Base-by-base conservation (phyloP, 1,139 yeast genomes). In the Suhomyces wounanorum region DNA sequence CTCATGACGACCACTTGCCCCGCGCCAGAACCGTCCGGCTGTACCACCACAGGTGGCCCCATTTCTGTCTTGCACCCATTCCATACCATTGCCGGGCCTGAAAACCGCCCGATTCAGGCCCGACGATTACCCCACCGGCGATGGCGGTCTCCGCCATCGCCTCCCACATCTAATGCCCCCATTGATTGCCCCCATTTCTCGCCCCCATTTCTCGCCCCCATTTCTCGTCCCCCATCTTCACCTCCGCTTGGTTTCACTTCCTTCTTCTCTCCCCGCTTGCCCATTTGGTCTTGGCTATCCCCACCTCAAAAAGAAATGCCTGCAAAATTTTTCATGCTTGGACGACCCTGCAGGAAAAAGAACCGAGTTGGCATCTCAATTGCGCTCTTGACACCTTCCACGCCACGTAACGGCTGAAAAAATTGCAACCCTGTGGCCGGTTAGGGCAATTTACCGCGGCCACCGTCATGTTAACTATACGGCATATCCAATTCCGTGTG, bases 371-470 rank as follows among this genome's bases (percentile, higher is more conserved):
- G 10, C 18, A 33, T 33, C 37, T 16, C 37, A 9, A 33, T 33
- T 16, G 9, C 10, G 37, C 37, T 33, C 18, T 14, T 37, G 40
- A 37, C 40, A 9, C 26, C 5, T 18, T 37, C 40, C 25, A 37
- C 26, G 40, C 39, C 39, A 36, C 18, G 28, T 13, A 37, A 37
- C 40, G 16, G 40, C 26, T 21, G 26, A 37, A 9, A 18, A 18
- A 18, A 4, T 26, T 37, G 40, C 26, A 18, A 13, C 40, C n/a
- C 3, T 17, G 13, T 11, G 11, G 37, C 37, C 31, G 17, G 6
- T 17, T 18, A 41, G 11, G 44, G 44, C 44, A 30, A 41, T 30
- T 30, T 41, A 41, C 26, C 44, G 44, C 44, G 37, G 26, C 17
- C n/a, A 7, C 37, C 23, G 45, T n/a, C 45, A 23, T 35, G 5